A percentile compares a stretch with the other conserved stretches of the same genome.
phyloP scores from a whole-genome alignment of 495 filamentous ascomycete genomes.

The Trichoderma reesei region DNA sequence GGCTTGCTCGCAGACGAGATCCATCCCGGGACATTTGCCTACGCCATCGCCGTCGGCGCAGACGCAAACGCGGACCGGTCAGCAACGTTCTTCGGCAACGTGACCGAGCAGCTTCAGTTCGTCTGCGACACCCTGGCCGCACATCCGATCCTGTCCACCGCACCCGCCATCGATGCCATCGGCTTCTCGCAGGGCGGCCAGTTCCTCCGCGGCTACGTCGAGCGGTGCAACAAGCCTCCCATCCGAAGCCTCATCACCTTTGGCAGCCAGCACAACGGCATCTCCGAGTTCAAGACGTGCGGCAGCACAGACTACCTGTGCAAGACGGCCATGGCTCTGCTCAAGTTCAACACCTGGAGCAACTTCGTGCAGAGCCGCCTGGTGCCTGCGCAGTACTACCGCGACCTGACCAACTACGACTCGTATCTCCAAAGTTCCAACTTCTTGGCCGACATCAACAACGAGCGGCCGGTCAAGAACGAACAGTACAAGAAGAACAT shows the following conservation, averaged over 20 bases:
- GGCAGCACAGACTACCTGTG: constrained; percentile 66
- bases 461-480: constrained; percentile 73
- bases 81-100: constrained; percentile 84
- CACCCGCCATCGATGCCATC: constrained; percentile 76
- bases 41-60: constrained; percentile 68
- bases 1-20: constrained; percentile 56
- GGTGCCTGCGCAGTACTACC: constrained; percentile 93
- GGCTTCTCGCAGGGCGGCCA: constrained; percentile 96
- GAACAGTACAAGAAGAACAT: constrained; percentile 63
- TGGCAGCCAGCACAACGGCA: constrained; percentile 90
- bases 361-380: constrained; percentile 63
- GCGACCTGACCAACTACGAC: constrained; percentile 60
- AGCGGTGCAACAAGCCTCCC: constrained; percentile 78
- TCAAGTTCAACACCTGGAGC: constrained; percentile 67
- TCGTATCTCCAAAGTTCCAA: constrained; percentile 75
- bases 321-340: constrained; percentile 59
- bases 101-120: constrained; percentile 64
- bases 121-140: constrained; percentile 73
- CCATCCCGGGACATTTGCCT: constrained; percentile 76
- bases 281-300: constrained; percentile 64
- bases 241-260: constrained; percentile 82
- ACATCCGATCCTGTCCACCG: constrained; percentile 70
- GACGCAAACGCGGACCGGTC: constrained; percentile 57
- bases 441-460: constrained; percentile 98
- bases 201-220: constrained; percentile 86